Evolutionary conservation across 257 asterid species (phyloP).

Genomic region (Salvia miltiorrhiza): DNA sequence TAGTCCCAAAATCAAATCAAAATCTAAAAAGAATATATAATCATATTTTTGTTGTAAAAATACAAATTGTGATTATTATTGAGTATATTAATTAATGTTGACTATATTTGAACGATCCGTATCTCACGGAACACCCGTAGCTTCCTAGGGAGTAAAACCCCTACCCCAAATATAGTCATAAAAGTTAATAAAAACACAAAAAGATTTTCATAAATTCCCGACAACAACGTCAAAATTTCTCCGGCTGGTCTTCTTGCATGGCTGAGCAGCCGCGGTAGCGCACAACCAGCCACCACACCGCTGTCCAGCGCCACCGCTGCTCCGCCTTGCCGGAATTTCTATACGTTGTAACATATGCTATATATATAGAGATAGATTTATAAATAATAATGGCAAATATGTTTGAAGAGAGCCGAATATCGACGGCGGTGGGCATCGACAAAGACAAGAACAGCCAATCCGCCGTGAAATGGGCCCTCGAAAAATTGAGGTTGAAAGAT

Average conservation of each 20-base stretch:
- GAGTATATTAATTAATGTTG: too few relatives aligned
- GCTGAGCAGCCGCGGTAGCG: conserved; percentile 36
- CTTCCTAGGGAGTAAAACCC: conserved; percentile 11
- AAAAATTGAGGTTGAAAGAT: conserved; percentile 42
- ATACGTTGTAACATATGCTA: conserved; percentile 19
- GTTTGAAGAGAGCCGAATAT: conserved; percentile 21
- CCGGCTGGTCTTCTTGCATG: conserved; percentile 28
- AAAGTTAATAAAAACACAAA: background rate
- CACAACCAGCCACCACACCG: conserved; percentile 19
- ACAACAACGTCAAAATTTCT: background rate
- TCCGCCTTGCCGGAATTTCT: conserved; percentile 11
- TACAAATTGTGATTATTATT: too few relatives aligned
- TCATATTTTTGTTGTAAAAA: too few relatives aligned
- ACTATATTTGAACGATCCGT: background rate
- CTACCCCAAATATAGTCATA: conserved; percentile 4
- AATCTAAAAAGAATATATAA: too few relatives aligned
- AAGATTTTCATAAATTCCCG: conserved; percentile 1
- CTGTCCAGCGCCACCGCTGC: conserved; percentile 26
- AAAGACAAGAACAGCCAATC: conserved; percentile 79
- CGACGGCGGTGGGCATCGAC: conserved; percentile 77
- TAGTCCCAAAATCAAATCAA: too few relatives aligned
- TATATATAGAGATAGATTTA: too few relatives aligned
- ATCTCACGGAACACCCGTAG: conserved; percentile 15
- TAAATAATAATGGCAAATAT: background rate
- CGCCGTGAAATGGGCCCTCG: conserved; percentile 89